phyloP scores from a whole-genome alignment of 1,139 yeast genomes.

The Candida dubliniensis region DNA sequence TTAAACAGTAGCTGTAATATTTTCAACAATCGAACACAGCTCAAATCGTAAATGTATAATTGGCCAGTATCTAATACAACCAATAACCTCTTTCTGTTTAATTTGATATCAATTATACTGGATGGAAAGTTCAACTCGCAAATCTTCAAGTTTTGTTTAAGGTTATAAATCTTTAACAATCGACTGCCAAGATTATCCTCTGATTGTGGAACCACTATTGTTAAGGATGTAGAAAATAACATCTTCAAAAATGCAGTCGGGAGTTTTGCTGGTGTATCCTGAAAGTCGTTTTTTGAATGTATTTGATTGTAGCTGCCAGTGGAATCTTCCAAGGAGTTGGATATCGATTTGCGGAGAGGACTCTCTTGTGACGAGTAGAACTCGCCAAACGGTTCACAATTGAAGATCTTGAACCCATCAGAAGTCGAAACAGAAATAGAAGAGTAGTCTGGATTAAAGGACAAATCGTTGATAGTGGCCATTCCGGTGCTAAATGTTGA shows the following conservation, averaged over 20 bases:
- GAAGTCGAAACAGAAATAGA: constrained; percentile 42
- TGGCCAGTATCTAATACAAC: constrained; percentile 62
- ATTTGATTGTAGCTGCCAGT: neutral
- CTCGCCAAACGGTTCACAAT: constrained; percentile 51
- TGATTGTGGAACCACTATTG: constrained; percentile 57
- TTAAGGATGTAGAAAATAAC: constrained; percentile 68
- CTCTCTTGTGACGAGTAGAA: constrained; percentile 31
- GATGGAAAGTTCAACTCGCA: constrained; percentile 72
- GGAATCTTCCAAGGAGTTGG: constrained; percentile 14
- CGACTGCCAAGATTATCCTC: constrained; percentile 47
- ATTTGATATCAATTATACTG: constrained; percentile 56
- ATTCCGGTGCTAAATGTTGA: neutral
- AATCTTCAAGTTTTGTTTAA: constrained; percentile 66
- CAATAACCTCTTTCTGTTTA: constrained; percentile 65
- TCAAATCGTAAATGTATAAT: constrained; percentile 69
- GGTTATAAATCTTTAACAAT: constrained; percentile 60
- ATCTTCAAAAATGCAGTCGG: constrained; percentile 51
- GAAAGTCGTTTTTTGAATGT: constrained; percentile 7
- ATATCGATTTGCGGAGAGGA: constrained; percentile 14
- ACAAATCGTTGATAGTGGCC: constrained; percentile 34
- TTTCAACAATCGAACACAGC: constrained; percentile 66
- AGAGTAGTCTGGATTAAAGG: constrained; percentile 47
- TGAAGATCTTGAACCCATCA: constrained; percentile 38
- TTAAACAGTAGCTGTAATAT: constrained; percentile 52
- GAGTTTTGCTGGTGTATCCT: constrained; percentile 10